phyloP scores from a whole-genome alignment of 768 basidiomycete genomes.

The Tricholoma saponaceum region DNA sequence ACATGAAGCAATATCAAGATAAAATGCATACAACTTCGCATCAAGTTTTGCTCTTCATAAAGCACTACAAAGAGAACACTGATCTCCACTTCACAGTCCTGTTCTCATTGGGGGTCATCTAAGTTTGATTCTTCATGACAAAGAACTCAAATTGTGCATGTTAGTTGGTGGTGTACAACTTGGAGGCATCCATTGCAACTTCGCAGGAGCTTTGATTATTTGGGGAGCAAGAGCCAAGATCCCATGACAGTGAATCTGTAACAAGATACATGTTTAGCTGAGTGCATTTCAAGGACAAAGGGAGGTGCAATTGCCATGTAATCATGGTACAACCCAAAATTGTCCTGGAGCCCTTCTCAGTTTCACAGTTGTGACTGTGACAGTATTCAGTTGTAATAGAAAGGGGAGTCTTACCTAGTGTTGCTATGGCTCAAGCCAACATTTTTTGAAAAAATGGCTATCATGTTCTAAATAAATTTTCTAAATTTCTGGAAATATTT shows the following conservation, averaged over 20 bases:
- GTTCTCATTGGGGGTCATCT: slow-evolving; percentile 16
- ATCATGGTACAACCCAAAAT: slow-evolving; percentile 68
- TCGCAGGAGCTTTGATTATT: slow-evolving; percentile 18
- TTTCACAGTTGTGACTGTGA: slow-evolving; percentile 45
- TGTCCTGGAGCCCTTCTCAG: slow-evolving; percentile 52
- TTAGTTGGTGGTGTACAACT: slow-evolving; percentile 29
- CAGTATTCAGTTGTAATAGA: not conserved
- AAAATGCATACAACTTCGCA: no score
- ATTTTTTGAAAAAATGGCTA: no score
- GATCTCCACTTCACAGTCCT: slow-evolving; percentile 10
- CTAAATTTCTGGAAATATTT: no score
- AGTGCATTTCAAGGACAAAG: not conserved
- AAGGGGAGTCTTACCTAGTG: no score
- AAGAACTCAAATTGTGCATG: slow-evolving; percentile 16
- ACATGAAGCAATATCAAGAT: no score
- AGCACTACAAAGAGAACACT: slow-evolving; percentile 17
- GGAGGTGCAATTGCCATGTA: slow-evolving; percentile 53
- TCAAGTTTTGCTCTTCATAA: no score
- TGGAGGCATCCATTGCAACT: slow-evolving; percentile 40
- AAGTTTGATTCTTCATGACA: slow-evolving; percentile 20
- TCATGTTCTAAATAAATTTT: no score
- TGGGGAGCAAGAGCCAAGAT: slow-evolving; percentile 11
- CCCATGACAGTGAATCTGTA: slow-evolving; percentile 40
- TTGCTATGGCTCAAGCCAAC: no score
- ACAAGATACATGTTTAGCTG: not conserved